Base-by-base conservation (phyloP, 768 basidiomycete genomes). In the Kwoniella pini region DNA sequence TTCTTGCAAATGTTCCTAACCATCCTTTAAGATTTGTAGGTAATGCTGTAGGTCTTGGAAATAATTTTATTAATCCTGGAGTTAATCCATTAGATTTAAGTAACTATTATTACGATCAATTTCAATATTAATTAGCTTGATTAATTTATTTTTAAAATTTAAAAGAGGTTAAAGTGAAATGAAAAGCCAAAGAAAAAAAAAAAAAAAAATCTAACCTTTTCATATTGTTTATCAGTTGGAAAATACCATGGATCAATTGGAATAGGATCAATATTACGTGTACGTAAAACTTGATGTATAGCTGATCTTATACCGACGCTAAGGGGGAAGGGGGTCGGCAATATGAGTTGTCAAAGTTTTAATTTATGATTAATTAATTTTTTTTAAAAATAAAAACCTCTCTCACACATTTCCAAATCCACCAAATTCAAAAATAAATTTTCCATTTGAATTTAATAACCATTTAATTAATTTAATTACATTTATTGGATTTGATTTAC, bases 171-270 rank as follows among this genome's bases (percentile, higher is more conserved):
- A n/a, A n/a, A n/a, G n/a, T n/a, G n/a, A n/a, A n/a, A n/a, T n/a
- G n/a, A n/a, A n/a, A 15, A 36, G 33, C 7, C 33, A 36, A 7
- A 7, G 33, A 36, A 15, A 36, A 36, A 36, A 36, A 15, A 36
- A 7, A 36, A 7, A 15, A 36, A 36, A 15, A 36, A 15, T 7
- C 33, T 58, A 70, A 87, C 86, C 74, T 81, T 80, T 45, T 75
- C 78, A 75, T 92, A 91, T 60, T 88, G 85, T 27, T 84, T 82
- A 11, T 82, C 81, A 0, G 86, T 86, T 3, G 91, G 91, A 72
- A 90, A 91, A 79, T 85, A 90, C 89, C 89, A 92, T 0, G 91
- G 91, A 70, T 93, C 90, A 42, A 85, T 73, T 11, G 77, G 69
- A 9, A 78, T 76, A 10, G 89, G 84, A 74, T 90, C 81, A 55